Base-by-base conservation (phyloP, 2,329 filamentous ascomycete species). In the Pseudohalonectria lignicola region DNA sequence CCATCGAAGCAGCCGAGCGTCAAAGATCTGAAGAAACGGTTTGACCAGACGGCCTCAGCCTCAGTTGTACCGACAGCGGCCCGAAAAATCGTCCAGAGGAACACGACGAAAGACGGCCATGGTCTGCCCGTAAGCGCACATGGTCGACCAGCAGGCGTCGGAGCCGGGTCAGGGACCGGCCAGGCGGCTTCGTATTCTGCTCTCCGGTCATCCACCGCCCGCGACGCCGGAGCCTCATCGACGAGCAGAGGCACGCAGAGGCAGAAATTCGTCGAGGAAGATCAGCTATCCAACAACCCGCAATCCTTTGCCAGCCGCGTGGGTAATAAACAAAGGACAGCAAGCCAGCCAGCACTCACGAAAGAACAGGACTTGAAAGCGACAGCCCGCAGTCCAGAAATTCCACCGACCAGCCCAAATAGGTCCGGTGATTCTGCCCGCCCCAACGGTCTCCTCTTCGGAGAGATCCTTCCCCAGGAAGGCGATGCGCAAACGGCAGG, bases 11-110 rank as follows among this genome's bases (percentile, higher is more conserved):
- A 81, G 47, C 68, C 77, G n/a, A 88, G 81, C 43, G 82, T 92
- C 48, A 86, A 81, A 60, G 84, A 92, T 53, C 66, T 92, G 44
- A 79, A 84, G 50, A 85, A 80, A 57, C 79, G 74, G 39, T 92
- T 90, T 60, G 83, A 90, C 56, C 76, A 79, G 52, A 76, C 56
- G 34, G 45, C 52, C 18, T 40, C 51, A 5, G 20, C 43, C 16
- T 37, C 39, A 11, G 29, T 41, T 30, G 42, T 44, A 15, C 15
- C 29, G 13, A 17, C 36, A 7, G 23, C 23, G 7, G 23, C 12
- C 23, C 23, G 23, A 7, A 26, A 26, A 12, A 7, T 26, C 23
- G 23, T 7, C 8, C 7, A 7, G 8, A 26, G 23, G 23, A 26
- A 26, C 12, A 7, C 40, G 15, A 33, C 42, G 34, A 26, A 33